These are phyloP conservation scores for Metahyphopichia silvanorum DNA, from an alignment of 805 yeast genomes.

Conservation along the genomic window DNA sequence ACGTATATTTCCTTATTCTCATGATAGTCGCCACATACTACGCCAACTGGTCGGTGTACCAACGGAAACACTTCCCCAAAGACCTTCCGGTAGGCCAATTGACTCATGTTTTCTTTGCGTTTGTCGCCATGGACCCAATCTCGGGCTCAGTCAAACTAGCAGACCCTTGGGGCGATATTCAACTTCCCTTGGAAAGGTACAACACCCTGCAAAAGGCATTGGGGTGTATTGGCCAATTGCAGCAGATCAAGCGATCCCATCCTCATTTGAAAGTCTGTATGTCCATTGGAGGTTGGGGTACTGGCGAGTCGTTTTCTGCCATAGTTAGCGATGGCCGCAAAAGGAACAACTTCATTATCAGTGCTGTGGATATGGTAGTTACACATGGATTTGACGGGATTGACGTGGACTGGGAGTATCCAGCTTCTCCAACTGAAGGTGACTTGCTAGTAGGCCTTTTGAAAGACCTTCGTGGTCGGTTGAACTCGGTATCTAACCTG, in stretches of 20 bases:
- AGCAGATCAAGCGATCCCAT: constrained; percentile 38
- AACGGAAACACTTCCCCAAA: constrained; percentile 48
- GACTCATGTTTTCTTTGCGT: constrained; percentile 78
- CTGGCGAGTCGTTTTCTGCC: constrained; percentile 38
- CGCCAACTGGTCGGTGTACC: constrained; percentile 46
- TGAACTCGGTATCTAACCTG: constrained; percentile 27
- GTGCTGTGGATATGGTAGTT: constrained; percentile 45
- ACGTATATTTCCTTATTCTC: no score
- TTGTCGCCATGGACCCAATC: constrained; percentile 53
- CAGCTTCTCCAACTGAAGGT: constrained; percentile 48
- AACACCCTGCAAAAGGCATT: constrained; percentile 11
- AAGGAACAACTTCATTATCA: constrained; percentile 45
- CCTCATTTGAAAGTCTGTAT: constrained; percentile 53
- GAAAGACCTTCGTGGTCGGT: constrained; percentile 29
- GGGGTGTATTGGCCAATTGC: constrained; percentile 54
- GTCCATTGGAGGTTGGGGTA: constrained; percentile 84
- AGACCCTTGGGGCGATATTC: constrained; percentile 67
- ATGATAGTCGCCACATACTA: no score
- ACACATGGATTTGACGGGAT: constrained; percentile 79
- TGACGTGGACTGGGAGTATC: constrained; percentile 96
- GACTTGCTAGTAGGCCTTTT: constrained; percentile 42
- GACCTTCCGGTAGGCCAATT: constrained; percentile 56
- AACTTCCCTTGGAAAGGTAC: constrained; percentile 29
- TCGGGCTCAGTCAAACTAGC: constrained; percentile 53
- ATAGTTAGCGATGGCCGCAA: constrained; percentile 17